Evolutionary conservation across 768 basidiomycete genomes (phyloP), one percentile per base, ranked within the genome.

Genomic region (Tulasnella sp.): DNA sequence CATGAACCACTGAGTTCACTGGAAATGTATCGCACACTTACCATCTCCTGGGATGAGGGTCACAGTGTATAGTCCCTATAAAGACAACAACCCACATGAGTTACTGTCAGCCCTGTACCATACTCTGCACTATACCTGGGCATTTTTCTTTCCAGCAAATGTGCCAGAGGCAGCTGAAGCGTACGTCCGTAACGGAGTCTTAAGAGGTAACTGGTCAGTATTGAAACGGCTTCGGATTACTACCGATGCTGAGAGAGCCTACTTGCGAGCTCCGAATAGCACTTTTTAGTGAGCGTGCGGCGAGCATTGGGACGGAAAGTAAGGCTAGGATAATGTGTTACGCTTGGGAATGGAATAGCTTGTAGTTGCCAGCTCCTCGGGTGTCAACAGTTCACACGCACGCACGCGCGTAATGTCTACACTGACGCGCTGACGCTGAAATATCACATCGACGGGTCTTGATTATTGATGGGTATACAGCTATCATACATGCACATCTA

Each of bases 1-100:
- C 27, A 56, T 42, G 52, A 65, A 59, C 47, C 58, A 63, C 29
- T 27, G 13, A 59, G 44, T 29, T 19, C 34, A n/a, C 34, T 24
- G 23, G 49, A 13, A 24, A 38, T 59, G n/a, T 27, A 50, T 27
- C 51, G 30, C 23, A 42, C 13, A 69, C 80, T 65, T 61, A 94
- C 94, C 94, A 70, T 97, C 95, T 70, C 95, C 95, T 30, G 95
- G 92, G 72, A 98, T 92, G 62, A 97, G 77, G 44, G 96, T 97
- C 59, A 97, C 94, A 32, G 85, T 84, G 75, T 95, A 96, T 78
- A 95, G 96, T 61, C 94, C 94, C 94, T 97, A 65, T 3, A 54
- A 26, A 34, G 21, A 64, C 10, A 26, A 61, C 56, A 24, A 34
- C 11, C 21, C 13, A 43, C 43, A 19, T 43, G 27, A 50, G 45